phyloP scores from a whole-genome alignment of 345 rosid genomes.

The Pseudoturritis turrita region DNA sequence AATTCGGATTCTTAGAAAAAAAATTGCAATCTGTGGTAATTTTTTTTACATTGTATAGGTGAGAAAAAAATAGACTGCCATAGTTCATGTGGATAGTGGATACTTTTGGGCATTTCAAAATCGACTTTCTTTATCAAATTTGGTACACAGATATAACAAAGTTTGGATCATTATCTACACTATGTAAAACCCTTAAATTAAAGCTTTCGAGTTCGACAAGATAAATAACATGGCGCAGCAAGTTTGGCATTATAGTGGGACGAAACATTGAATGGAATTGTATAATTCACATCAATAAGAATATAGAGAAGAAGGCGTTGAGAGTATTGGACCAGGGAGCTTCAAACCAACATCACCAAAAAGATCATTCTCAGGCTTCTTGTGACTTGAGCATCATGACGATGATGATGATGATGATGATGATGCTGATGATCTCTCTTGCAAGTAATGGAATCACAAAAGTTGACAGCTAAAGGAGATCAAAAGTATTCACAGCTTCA shows the following conservation, averaged over 20 bases:
- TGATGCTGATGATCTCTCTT: conserved; percentile 8
- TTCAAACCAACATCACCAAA: not conserved
- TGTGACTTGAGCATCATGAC: conserved; percentile 4
- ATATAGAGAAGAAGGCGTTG: not conserved
- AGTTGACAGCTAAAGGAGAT: conserved; percentile 15
- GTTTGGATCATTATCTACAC: not conserved
- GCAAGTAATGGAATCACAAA: conserved; percentile 8
- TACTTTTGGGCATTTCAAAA: not conserved
- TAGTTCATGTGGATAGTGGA: not conserved
- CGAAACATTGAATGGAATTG: not conserved
- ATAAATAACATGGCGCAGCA: conserved; percentile 19
- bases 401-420: not conserved
- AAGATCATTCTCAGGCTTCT: conserved; percentile 18
- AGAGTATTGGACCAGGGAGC: not conserved
- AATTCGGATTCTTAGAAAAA: too few relatives aligned
- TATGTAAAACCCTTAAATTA: not conserved
- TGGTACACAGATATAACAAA: not conserved
- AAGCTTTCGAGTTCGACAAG: conserved; percentile 10
- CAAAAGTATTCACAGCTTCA: conserved; percentile 42
- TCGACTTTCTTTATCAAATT: not conserved
- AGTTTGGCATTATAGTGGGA: conserved; percentile 1
- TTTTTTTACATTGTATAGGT: too few relatives aligned
- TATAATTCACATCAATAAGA: conserved; percentile 23
- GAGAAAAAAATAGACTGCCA: too few relatives aligned
- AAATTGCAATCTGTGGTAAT: too few relatives aligned